Conservation (phyloP, 2,329 filamentous ascomycete species). For the Furcasterigmium sp. region DNA sequence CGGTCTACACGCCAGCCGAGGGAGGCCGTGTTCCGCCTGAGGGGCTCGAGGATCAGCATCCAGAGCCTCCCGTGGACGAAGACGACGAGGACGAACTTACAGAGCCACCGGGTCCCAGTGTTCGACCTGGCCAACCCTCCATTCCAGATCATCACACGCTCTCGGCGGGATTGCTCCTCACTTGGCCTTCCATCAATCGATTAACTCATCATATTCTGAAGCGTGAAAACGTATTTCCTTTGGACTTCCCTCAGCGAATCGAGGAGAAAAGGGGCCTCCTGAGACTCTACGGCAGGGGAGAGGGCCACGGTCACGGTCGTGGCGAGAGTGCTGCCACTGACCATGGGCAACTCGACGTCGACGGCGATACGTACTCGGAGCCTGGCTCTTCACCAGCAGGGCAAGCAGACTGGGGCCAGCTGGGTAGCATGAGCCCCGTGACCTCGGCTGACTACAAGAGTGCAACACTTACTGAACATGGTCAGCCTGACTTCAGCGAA, state of each 20-base stretch:
- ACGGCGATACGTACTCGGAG: constrained; percentile 39
- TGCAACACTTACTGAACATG: constrained; percentile 34
- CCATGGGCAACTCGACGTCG: constrained; percentile 32
- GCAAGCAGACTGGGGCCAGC: constrained; percentile 53
- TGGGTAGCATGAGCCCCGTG: constrained; percentile 44
- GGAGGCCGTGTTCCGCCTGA: not conserved
- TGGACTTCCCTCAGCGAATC: constrained; percentile 70
- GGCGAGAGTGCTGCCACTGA: constrained; percentile 27
- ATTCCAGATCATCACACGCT: constrained; percentile 87
- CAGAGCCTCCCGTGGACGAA: constrained; percentile 24
- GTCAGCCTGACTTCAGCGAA: constrained; percentile 50
- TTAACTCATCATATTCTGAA: constrained; percentile 52
- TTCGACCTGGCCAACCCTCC: constrained; percentile 56
- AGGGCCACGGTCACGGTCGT: constrained; percentile 61
- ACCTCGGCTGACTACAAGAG: constrained; percentile 26
- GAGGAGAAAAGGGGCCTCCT: constrained; percentile 72
- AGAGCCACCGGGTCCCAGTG: constrained; percentile 42
- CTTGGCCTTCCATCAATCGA: constrained; percentile 62
- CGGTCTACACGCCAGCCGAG: constrained; percentile 1
- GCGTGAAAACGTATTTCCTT: constrained; percentile 47
- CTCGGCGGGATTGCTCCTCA: constrained; percentile 75
- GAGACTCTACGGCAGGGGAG: constrained; percentile 72
- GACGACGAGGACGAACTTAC: constrained; percentile 43
- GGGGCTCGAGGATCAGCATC: constrained; percentile 6
- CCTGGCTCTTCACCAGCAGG: constrained; percentile 50